Evolutionary conservation across 1,139 yeast species (phyloP), one percentile per base, ranked within the genome.

Genomic region (Wickerhamomyces sp.): DNA sequence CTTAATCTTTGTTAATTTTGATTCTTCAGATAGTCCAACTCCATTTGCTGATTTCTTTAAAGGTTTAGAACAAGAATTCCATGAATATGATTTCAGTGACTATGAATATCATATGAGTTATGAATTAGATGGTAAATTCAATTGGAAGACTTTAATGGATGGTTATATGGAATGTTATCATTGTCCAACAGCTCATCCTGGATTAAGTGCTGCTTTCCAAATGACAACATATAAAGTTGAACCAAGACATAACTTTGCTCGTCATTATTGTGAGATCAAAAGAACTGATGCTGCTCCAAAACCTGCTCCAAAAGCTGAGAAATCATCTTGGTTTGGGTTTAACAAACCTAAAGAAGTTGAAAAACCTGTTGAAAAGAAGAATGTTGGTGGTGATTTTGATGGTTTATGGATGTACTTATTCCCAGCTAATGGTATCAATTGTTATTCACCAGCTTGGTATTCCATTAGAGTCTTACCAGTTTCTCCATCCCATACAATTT

Each of bases 121-220:
- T 54, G 83, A 79, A 58, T 68, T 79, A 42, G 81, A 78, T 53
- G 84, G 84, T 44, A 67, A 75, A 54, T 79, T 79, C 64, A 79
- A 79, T 63, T 79, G 84, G 84, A 79, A 79, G 57, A 79, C 84
- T 3, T 68, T 79, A 51, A 78, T 79, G 82, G 84, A 79, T 57
- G 84, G 84, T 4, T 79, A 79, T 62, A 82, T 79, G 63, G 84
- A 79, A 61, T 79, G 84, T 53, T 78, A 78, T 63, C 84, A 79
- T 59, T 79, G 84, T 61, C 84, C 84, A 35, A 79, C 83, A 23
- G 83, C 83, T 1, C 84, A 79, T 55, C 84, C 83, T 3, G 83
- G 83, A 9, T 66, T 79, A 49, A 70, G 72, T 45, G 61, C 74
- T 34, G 82, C 84, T 10, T 79, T 79, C 64, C 72, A 68, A 54